These are phyloP conservation scores for Chionographis japonica DNA, from an alignment of 106 monocot genomes.

Conservation along the genomic window DNA sequence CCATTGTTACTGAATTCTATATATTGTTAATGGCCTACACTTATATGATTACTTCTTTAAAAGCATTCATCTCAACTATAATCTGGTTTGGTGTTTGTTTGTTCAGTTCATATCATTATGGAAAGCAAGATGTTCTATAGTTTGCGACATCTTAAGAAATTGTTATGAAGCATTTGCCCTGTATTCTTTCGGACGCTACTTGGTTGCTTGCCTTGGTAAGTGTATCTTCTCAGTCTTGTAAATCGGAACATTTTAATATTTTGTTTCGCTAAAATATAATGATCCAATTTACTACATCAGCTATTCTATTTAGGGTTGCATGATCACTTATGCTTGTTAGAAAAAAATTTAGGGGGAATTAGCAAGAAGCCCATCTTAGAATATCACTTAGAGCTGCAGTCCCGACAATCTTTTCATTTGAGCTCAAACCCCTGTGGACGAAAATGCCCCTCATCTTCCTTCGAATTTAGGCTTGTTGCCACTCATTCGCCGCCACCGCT, in stretches of 20 bases:
- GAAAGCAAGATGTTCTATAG: slow-evolving; percentile 53
- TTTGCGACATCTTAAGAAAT: slow-evolving; percentile 78
- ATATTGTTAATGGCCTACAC: too few relatives aligned
- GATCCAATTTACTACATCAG: background rate
- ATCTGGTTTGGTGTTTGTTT: background rate
- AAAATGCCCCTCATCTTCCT: too few relatives aligned
- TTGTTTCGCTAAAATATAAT: background rate
- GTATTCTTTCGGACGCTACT: slow-evolving; percentile 68
- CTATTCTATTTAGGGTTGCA: background rate
- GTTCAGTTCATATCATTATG: slow-evolving; percentile 74
- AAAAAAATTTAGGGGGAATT: too few relatives aligned
- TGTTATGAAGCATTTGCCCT: slow-evolving; percentile 91
- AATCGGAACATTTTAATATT: background rate
- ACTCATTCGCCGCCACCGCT: too few relatives aligned
- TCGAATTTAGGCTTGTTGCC: too few relatives aligned
- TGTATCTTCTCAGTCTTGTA: background rate
- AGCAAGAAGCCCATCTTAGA: too few relatives aligned
- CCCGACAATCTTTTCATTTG: too few relatives aligned
- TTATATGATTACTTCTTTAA: too few relatives aligned
- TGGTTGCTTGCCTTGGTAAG: slow-evolving; percentile 79
- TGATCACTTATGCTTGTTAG: background rate
- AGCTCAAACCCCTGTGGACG: too few relatives aligned
- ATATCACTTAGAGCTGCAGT: too few relatives aligned
- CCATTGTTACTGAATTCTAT: too few relatives aligned
- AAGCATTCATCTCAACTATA: too few relatives aligned